Conservation (phyloP, 2,329 filamentous ascomycete species). For the Pochonia chlamydosporia region DNA sequence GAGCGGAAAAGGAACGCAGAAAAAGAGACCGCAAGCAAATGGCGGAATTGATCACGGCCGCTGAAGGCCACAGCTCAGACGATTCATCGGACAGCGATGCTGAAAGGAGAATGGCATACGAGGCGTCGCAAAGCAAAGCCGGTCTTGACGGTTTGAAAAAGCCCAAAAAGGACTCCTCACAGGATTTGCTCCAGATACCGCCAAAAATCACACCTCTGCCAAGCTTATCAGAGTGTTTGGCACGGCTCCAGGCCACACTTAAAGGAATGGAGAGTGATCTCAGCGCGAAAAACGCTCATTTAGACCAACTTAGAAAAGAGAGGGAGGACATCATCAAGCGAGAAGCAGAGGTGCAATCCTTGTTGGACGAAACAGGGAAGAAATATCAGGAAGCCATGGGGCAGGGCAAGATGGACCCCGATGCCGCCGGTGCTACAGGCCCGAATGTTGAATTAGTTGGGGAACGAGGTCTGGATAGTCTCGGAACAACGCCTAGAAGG, state of each 20-base stretch:
- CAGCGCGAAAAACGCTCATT: conserved; percentile 51
- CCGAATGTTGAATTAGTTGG: conserved; percentile 17
- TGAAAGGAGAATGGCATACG: conserved; percentile 74
- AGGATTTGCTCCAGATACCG: conserved; percentile 49
- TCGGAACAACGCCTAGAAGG: conserved; percentile 25
- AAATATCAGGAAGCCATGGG: conserved; percentile 44
- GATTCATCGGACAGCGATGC: conserved; percentile 65
- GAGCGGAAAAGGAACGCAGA: conserved; percentile 68
- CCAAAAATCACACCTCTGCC: conserved; percentile 75
- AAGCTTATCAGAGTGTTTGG: conserved; percentile 61
- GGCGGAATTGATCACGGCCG: conserved; percentile 74
- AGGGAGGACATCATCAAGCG: conserved; percentile 61
- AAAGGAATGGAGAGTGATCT: conserved; percentile 58
- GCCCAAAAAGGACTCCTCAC: conserved; percentile 26
- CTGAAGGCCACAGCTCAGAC: conserved; percentile 60
- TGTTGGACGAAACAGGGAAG: conserved; percentile 76
- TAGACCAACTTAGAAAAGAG: conserved; percentile 63
- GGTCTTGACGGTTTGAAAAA: conserved; percentile 71
- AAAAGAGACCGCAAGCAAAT: conserved; percentile 68
- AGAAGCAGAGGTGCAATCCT: conserved; percentile 72
- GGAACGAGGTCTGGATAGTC: conserved; percentile 29
- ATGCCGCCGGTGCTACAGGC: conserved; percentile 2
- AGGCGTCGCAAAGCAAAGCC: conserved; percentile 76
- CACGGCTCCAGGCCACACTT: conserved; percentile 56
- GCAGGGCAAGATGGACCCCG: conserved; percentile 14